Base-by-base conservation (phyloP, 345 rosid species). In the Citrus inodora region DNA sequence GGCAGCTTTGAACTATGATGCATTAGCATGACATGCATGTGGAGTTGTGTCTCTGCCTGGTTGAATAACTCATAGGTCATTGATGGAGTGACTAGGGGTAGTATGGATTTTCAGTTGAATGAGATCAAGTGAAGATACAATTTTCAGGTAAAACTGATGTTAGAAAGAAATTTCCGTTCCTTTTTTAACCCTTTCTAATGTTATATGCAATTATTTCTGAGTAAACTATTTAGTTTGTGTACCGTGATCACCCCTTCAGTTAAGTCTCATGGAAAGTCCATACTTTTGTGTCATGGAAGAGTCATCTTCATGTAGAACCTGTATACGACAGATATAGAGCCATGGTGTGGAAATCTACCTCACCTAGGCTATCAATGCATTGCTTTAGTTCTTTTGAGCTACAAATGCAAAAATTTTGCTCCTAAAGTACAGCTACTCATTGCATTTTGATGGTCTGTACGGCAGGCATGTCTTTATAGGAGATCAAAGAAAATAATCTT, bases 51-150 rank as follows among this genome's bases (percentile, higher is more conserved):
- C 64, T 75, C 72, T 76, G 78, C 74, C 32, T 62, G 73, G 73
- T 69, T 78, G 79, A 78, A 70, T 62, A 74, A 69, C 76, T 51
- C 40, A 40, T 68, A 27, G 66, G 73, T 67, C 48, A 78, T 69
- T 69, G 73, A 74, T 74, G 76, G 69, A 67, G 28, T 70, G 53
- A 63, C n/a, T 68, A 60, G 75, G 75, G 75, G 30, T 77, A 69
- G 69, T 80, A 73, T 81, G 84, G 74, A 76, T 77, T 73, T 69
- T 53, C 71, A 61, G 51, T 73, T 67, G 73, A 64, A 53, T 73
- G 78, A 66, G 63, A 76, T 82, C 70, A 78, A 59, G 56, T 68
- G 81, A 37, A 78, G 72, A 38, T 73, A 68, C 40, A 60, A 5
- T 73, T 82, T 72, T 66, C 48, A 74, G 79, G 62, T 73, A 73